These are phyloP conservation scores for Fusarium sp. DNA, from an alignment of 2,329 filamentous ascomycete species.

Conservation along the genomic window DNA sequence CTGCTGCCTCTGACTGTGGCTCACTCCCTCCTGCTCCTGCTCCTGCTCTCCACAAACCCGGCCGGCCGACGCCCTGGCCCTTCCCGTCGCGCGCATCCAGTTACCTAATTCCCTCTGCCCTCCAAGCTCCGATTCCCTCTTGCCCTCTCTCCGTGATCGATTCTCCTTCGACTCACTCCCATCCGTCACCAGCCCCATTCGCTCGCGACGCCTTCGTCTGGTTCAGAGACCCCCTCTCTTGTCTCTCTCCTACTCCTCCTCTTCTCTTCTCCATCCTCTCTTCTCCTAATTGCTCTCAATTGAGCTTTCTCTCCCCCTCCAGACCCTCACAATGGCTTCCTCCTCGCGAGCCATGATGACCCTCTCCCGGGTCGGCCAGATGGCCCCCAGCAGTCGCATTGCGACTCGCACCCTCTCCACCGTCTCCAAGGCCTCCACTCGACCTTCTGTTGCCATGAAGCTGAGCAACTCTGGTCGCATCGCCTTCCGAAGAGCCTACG, in stretches of 20 bases:
- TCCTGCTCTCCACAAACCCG: slow-evolving; percentile 14
- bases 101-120: slow-evolving; percentile 38
- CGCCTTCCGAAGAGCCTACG: slow-evolving; percentile 60
- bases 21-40: not conserved
- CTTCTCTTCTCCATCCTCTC: slow-evolving; percentile 7
- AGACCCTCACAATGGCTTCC: slow-evolving; percentile 57
- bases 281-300: slow-evolving; percentile 38
- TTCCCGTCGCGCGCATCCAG: slow-evolving; percentile 30
- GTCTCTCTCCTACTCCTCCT: slow-evolving; percentile 23
- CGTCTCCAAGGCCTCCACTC: slow-evolving; percentile 44
- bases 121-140: slow-evolving; percentile 34
- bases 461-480: slow-evolving; percentile 52
- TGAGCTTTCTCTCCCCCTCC: slow-evolving; percentile 37
- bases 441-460: slow-evolving; percentile 50
- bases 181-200: slow-evolving; percentile 33
- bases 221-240: slow-evolving; percentile 35
- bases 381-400: slow-evolving; percentile 46
- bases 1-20: slow-evolving; percentile 10
- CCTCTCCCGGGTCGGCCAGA: slow-evolving; percentile 48
- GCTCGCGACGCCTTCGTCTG: slow-evolving; percentile 35
- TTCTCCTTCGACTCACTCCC: slow-evolving; percentile 40
- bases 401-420: slow-evolving; percentile 51
- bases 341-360: slow-evolving; percentile 57
- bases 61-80: slow-evolving; percentile 31
- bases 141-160: slow-evolving; percentile 35